Base-by-base conservation (phyloP, 2,329 filamentous ascomycete genomes). In the Neurospora sp. region DNA sequence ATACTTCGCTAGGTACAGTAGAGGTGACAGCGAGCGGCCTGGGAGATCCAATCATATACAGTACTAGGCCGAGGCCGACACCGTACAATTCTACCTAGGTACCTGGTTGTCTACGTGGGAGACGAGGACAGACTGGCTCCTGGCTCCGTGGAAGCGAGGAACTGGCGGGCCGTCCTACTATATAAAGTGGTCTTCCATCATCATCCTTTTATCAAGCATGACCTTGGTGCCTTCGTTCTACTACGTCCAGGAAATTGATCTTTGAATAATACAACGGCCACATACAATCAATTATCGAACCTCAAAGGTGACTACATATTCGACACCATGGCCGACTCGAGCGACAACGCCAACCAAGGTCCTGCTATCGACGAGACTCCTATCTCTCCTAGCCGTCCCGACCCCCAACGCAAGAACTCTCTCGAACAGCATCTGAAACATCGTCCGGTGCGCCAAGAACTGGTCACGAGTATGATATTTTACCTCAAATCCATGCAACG, bases 401-500 rank as follows among this genome's bases (percentile, higher is more conserved):
- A 78, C 68, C 77, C 80, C 33, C 82, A 78, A 58, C 85, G 88
- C 75, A 87, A 86, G 78, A 89, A 92, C 82, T 93, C 90, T 4
- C 84, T 93, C 13, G 90, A 92, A 80, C 88, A 89, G 76, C 88
- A 92, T 76, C 84, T 93, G 69, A 86, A 89, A 78, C 87, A 89
- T 75, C 91, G 93, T 52, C 91, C 91, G 33, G 87, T 93, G 28
- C 89, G 91, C 70, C 87, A 93, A 42, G 89, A 93, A 76, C 85
- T 97, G 28, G 83, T 97, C 73, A 91, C 96, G 78, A 91, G 92
- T 94, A 83, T 73, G 88, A 81, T 66, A 9, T 66, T 52, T 19
- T 40, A 58, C 42, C 23, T 66, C 46, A 46, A 67, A 67, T 58
- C 67, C 13, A n/a, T 28, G 10, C 38, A 15, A 8, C 33, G 13